These are phyloP conservation scores for Combretum micranthum DNA, from an alignment of 345 rosid genomes.

Conservation along the genomic window DNA sequence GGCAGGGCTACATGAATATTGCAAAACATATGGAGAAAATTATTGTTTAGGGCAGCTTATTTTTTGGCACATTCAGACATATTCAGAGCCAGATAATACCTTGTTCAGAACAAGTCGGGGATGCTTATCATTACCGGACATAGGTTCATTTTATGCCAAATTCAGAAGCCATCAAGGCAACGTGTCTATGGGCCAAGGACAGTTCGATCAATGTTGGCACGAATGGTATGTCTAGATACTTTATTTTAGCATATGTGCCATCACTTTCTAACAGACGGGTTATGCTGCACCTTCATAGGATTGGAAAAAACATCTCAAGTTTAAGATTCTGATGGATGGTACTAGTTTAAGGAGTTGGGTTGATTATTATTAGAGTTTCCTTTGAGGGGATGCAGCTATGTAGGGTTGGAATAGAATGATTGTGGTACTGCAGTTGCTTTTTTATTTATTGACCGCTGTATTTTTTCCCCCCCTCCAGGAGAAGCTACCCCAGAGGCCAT, in stretches of 20 bases:
- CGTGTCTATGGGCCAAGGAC: conserved; percentile 83
- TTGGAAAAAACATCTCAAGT: too few relatives aligned
- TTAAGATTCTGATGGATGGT: too few relatives aligned
- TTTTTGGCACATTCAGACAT: conserved; percentile 91
- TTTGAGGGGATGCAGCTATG: neutral
- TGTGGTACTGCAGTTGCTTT: neutral
- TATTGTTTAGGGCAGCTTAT: conserved; percentile 96
- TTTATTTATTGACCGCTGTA: neutral
- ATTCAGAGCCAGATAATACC: conserved; percentile 68
- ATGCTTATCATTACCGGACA: conserved; percentile 80
- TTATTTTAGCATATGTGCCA: neutral
- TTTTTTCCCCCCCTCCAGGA: conserved; percentile 39
- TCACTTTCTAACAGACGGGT: neutral
- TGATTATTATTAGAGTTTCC: too few relatives aligned
- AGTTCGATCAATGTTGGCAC: conserved; percentile 57
- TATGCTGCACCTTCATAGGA: too few relatives aligned
- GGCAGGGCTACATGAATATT: conserved; percentile 55
- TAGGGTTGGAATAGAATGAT: neutral
- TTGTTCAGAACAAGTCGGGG: conserved; percentile 71
- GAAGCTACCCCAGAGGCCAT: conserved; percentile 77
- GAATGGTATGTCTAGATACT: conserved; percentile 57
- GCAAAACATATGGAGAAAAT: conserved; percentile 86
- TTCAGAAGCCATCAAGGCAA: conserved; percentile 72
- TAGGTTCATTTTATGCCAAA: conserved; percentile 85
- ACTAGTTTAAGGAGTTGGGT: too few relatives aligned